Evolutionary conservation across 805 yeast genomes (phyloP).

Genomic region (Schwanniomyces vanrijiae): DNA sequence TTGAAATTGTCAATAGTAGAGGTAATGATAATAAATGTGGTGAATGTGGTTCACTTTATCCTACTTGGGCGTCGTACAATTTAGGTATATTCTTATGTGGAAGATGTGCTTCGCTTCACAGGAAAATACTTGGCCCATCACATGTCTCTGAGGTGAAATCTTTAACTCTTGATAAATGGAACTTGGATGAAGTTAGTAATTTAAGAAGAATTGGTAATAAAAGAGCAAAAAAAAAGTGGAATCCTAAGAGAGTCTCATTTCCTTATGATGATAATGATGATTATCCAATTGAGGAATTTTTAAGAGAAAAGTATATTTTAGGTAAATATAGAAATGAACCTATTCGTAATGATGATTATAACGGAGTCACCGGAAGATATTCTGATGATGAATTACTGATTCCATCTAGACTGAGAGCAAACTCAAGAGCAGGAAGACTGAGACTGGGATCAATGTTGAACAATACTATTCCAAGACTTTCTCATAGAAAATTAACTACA

Average conservation of each 20-base stretch:
- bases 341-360: slow-evolving; percentile 35
- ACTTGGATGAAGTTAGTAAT: slow-evolving; percentile 49
- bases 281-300: slow-evolving; percentile 50
- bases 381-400: slow-evolving; percentile 13
- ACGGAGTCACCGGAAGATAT: slow-evolving; percentile 21
- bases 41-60: slow-evolving; percentile 68
- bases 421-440: slow-evolving; percentile 13
- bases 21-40: slow-evolving; percentile 73
- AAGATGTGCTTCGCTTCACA: slow-evolving; percentile 78
- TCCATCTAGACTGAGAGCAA: slow-evolving; percentile 11
- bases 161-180: slow-evolving; percentile 73
- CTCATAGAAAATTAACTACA: slow-evolving; percentile 53
- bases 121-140: slow-evolving; percentile 54
- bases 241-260: slow-evolving; percentile 63
- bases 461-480: slow-evolving; percentile 36
- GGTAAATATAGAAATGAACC: slow-evolving; percentile 55
- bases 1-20: slow-evolving; percentile 57
- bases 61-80: slow-evolving; percentile 54
- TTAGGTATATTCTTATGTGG: slow-evolving; percentile 80
- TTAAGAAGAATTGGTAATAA: slow-evolving; percentile 58
- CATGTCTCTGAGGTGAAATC: slow-evolving; percentile 69
- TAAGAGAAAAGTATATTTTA: slow-evolving; percentile 66
- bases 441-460: slow-evolving; percentile 19
- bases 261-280: slow-evolving; percentile 75
- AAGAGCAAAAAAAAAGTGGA: slow-evolving; percentile 62